Evolutionary conservation across 305 asterid genomes (phyloP).

Genomic region (Solanum hybrid): DNA sequence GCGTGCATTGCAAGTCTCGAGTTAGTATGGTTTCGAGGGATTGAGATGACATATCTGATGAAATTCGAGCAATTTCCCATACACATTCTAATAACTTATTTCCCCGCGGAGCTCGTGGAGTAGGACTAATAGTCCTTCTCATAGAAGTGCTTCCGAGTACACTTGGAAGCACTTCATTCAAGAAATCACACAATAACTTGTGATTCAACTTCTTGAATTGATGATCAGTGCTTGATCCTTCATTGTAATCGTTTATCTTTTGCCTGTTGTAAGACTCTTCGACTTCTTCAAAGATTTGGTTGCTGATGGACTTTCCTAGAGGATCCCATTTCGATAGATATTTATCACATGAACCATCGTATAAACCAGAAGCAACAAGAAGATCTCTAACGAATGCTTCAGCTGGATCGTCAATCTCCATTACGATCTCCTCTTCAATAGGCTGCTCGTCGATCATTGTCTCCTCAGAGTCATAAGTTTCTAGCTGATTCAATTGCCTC

Average conservation of each 20-base stretch:
- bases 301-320: conserved; percentile 59
- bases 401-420: conserved; percentile 45
- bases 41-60: conserved; percentile 31
- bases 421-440: conserved; percentile 28
- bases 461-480: conserved; percentile 39
- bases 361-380: conserved; percentile 71
- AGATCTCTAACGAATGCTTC: conserved; percentile 75
- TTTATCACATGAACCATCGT: conserved; percentile 44
- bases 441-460: conserved; percentile 35
- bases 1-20: conserved; percentile 42
- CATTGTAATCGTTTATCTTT: conserved; percentile 24
- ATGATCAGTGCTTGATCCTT: background rate
- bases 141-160: conserved; percentile 37
- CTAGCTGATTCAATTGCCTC: conserved; percentile 65
- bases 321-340: conserved; percentile 69
- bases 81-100: conserved; percentile 45
- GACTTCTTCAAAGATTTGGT: conserved; percentile 60
- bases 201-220: conserved; percentile 30
- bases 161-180: conserved; percentile 67
- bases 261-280: conserved; percentile 37
- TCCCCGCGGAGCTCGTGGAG: conserved; percentile 49
- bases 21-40: conserved; percentile 53
- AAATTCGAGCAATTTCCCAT: conserved; percentile 39
- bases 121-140: conserved; percentile 34
- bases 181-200: conserved; percentile 50